Evolutionary conservation across 176 grass and related monocot genomes (phyloP).

Genomic region (Melocanna baccifera): DNA sequence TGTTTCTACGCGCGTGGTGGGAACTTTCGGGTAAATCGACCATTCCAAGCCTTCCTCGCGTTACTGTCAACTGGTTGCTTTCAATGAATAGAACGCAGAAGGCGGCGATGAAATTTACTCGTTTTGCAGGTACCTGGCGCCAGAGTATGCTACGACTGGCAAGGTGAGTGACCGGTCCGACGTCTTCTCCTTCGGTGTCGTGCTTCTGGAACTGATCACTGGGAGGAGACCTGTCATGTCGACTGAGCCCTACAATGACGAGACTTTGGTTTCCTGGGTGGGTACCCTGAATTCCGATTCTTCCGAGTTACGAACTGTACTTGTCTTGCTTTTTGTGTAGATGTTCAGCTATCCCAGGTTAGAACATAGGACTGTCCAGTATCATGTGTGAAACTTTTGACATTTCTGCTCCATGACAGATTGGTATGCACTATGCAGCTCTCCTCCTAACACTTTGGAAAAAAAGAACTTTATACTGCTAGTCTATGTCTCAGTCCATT

Average conservation of each 20-base stretch:
- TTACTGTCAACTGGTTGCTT: too few species aligned
- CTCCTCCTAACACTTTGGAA: too few species aligned
- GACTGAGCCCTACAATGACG: slow-evolving; percentile 26
- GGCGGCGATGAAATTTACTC: not conserved
- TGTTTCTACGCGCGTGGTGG: slow-evolving; percentile 68
- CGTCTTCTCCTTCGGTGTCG: slow-evolving; percentile 64
- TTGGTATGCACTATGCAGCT: not conserved
- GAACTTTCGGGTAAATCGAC: slow-evolving; percentile 65
- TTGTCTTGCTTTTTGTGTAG: not conserved
- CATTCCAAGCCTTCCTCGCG: not conserved
- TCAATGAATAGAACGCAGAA: not conserved
- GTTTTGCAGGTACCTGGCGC: slow-evolving; percentile 51
- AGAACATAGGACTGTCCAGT: not conserved
- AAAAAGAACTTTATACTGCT: not conserved
- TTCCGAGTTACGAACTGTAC: not conserved
- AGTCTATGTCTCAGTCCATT: not conserved
- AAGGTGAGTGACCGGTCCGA: slow-evolving; percentile 56
- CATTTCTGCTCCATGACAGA: not conserved
- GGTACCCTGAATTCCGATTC: not conserved
- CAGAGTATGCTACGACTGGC: slow-evolving; percentile 53
- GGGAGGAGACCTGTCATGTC: slow-evolving; percentile 49
- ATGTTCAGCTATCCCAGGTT: not conserved
- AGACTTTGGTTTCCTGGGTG: slow-evolving; percentile 49
- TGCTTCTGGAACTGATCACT: slow-evolving; percentile 69
- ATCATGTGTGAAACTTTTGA: not conserved